These are phyloP conservation scores for Plasmodium malariae DNA, from an alignment of 169 alveolate species.

Conservation along the genomic window DNA sequence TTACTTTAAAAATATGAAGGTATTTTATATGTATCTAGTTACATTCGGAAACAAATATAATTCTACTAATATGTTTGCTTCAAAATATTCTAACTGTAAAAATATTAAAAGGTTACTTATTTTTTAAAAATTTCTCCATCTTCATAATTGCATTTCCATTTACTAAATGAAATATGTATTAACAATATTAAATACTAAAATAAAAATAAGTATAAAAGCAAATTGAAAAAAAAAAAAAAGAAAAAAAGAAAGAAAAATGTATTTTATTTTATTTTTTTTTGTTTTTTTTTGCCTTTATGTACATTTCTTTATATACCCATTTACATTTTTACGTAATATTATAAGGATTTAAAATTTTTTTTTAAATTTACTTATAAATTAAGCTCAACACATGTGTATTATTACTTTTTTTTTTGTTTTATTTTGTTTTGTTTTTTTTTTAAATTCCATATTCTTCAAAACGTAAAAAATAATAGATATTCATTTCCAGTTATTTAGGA, in stretches of 20 bases:
- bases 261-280: conserved; percentile 6
- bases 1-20: background rate
- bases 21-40: background rate
- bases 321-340: background rate
- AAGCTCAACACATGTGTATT: conserved; percentile 27
- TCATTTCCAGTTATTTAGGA: too few species aligned
- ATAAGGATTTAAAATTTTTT: conserved; percentile 1
- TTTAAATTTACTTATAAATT: conserved; percentile 3
- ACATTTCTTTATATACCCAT: background rate
- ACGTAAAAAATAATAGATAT: too few species aligned
- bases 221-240: conserved; percentile 15
- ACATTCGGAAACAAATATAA: background rate
- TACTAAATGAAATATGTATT: conserved; percentile 4
- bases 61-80: conserved; percentile 22
- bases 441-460: background rate
- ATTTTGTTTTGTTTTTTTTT: conserved; percentile 28
- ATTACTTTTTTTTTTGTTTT: conserved; percentile 2
- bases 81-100: conserved; percentile 18
- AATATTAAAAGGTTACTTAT: conserved; percentile 23
- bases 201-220: conserved; percentile 24
- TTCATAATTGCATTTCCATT: conserved; percentile 21
- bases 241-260: conserved; percentile 6
- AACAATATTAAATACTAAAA: conserved; percentile 1
- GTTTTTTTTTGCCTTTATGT: background rate
- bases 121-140: conserved; percentile 36